Base-by-base conservation (phyloP, 1,284 basidiomycete genomes). In the Hemileia vastatrix region DNA sequence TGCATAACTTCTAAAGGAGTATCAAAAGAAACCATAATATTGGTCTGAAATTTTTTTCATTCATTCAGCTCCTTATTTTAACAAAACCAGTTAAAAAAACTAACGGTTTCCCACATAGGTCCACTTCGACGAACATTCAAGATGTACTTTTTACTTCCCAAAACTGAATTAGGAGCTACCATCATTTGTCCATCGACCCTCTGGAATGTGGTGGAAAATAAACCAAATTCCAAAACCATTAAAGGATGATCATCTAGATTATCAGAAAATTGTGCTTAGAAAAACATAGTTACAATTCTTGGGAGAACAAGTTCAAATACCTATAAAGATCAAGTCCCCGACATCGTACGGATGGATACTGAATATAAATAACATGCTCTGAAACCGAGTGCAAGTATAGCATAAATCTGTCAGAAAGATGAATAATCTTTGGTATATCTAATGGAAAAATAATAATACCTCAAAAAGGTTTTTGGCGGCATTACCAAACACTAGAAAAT, bases 391-490 rank as follows among this genome's bases (percentile, higher is more conserved):
- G n/a, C n/a, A n/a, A n/a, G n/a, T n/a, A n/a, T n/a, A 27, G 1
- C 6, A 11, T 23, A 49, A 6, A 27, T 54, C 52, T 40, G 21
- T 4, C 6, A 9, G 3, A 54, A 18, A 19, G 23, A n/a, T 21
- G n/a, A 8, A 53, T 6, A 6, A 6, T 32, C 21, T 19, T 9
- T 5, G 23, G n/a, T n/a, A n/a, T n/a, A n/a, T n/a, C n/a, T n/a
- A n/a, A n/a, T n/a, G n/a, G n/a, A n/a, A n/a, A n/a, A n/a, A n/a
- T n/a, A n/a, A n/a, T n/a, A n/a, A 21, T 24, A 86, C 86, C 78
- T 89, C 86, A 68, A 90, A 90, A 5, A 90, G 77, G 2, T 84
- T 86, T 70, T 87, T 85, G 6, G 88, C 88, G 5, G 87, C 86
- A 74, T 89, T 84, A 3, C 87, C 87, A 68, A 89, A 90, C 60